Percentiles rank a stretch among this genome's conserved stretches.
Conservation (phyloP, 148 eudicot genomes). For the Rhododendron henanense region DNA sequence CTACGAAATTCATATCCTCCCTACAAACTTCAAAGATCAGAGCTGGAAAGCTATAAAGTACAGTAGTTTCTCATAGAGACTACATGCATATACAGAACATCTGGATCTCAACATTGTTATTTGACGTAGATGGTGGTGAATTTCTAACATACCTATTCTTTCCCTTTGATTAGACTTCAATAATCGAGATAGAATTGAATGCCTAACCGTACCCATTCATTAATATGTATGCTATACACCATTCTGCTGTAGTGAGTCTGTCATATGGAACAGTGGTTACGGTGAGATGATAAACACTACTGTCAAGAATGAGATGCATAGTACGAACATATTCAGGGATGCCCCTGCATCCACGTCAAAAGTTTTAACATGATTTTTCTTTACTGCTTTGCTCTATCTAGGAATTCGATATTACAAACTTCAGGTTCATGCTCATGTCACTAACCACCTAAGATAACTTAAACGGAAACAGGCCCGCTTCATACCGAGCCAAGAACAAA, state of each 20-base stretch:
- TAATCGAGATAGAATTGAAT: not conserved
- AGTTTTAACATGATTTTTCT: too few species aligned
- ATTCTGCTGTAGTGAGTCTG: not conserved
- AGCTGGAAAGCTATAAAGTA: not conserved
- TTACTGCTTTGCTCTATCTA: too few species aligned
- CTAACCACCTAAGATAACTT: not conserved
- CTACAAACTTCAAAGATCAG: not conserved
- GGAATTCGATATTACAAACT: too few species aligned
- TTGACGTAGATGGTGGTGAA: not conserved
- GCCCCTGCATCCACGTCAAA: too few species aligned
- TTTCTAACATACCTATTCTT: not conserved
- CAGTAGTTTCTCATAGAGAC: not conserved
- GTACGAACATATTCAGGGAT: too few species aligned
- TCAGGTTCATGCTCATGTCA: too few species aligned
- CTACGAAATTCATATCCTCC: not conserved
- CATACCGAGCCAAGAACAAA: not conserved
- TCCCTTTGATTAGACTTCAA: too few species aligned
- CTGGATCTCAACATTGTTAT: not conserved
- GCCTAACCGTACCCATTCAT: not conserved
- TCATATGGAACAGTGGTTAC: not conserved
- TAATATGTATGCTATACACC: not conserved
- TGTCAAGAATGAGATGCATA: too few species aligned
- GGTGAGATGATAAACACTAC: not conserved
- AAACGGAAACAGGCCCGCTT: not conserved
- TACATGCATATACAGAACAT: not conserved